phyloP scores from a whole-genome alignment of 2,329 filamentous ascomycete species.

The Metarhizium robertsii region DNA sequence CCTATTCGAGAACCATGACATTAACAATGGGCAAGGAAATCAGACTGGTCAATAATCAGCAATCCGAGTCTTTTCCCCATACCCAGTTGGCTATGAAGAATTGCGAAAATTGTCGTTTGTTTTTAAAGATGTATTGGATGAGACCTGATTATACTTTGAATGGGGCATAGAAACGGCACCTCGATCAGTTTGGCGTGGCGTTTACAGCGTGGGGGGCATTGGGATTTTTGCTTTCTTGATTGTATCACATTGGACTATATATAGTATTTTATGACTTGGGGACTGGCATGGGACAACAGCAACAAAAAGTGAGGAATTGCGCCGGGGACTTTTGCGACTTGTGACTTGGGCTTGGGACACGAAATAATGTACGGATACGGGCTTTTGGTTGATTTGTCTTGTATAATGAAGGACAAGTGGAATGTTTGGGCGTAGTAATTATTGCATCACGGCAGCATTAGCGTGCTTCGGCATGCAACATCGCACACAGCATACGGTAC shows the following conservation, averaged over 20 bases:
- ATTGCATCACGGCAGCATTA: background rate
- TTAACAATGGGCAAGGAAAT: slow-evolving; percentile 13
- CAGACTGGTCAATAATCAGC: background rate
- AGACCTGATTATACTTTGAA: background rate
- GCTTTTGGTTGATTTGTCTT: background rate
- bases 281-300: background rate
- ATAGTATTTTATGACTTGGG: background rate
- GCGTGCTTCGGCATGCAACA: background rate
- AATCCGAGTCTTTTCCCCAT: too few relatives aligned
- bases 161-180: background rate
- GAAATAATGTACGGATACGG: background rate
- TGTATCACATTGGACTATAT: background rate
- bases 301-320: background rate
- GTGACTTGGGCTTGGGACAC: background rate
- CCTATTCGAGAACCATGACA: slow-evolving; percentile 36
- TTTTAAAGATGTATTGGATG: background rate
- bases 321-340: too few relatives aligned
- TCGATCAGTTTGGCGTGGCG: background rate
- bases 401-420: background rate
- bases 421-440: background rate
- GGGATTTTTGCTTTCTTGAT: background rate
- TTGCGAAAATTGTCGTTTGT: background rate
- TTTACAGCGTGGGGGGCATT: background rate
- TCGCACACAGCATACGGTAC: background rate
- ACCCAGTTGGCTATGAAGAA: too few relatives aligned